These are phyloP conservation scores for Aphanomyces euteiches DNA, from an alignment of 352 stramenopile genomes.

Conservation along the genomic window DNA sequence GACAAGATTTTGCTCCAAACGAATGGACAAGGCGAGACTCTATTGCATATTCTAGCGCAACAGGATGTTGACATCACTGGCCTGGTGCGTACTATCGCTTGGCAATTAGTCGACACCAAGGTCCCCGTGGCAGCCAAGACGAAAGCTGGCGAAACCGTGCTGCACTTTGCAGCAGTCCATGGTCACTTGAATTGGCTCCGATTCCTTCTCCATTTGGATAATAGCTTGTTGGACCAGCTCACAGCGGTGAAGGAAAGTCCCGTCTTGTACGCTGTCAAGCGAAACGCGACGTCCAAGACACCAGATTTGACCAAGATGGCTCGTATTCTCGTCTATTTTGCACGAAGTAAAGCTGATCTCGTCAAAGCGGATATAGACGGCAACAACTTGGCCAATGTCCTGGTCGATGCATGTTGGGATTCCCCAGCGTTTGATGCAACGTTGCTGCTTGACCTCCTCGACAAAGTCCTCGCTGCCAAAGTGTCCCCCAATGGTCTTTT, in stretches of 20 bases:
- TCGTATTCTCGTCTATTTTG: conserved; percentile 16
- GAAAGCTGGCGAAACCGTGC: conserved; percentile 41
- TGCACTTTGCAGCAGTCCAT: conserved; percentile 56
- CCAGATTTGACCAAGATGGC: not conserved
- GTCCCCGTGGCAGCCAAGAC: conserved; percentile 38
- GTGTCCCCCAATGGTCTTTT: conserved; percentile 18
- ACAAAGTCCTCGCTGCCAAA: not conserved
- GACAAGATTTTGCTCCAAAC: conserved; percentile 40
- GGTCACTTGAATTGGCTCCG: conserved; percentile 63
- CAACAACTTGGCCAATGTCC: not conserved
- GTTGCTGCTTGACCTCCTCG: not conserved
- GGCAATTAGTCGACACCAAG: conserved; percentile 58
- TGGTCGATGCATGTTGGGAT: not conserved
- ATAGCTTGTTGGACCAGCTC: conserved; percentile 39
- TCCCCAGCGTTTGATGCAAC: not conserved
- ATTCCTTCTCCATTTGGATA: conserved; percentile 63
- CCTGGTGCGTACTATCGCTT: conserved; percentile 56
- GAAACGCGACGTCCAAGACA: not conserved
- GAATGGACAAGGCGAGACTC: conserved; percentile 48
- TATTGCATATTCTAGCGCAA: conserved; percentile 61
- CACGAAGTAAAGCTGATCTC: conserved; percentile 35
- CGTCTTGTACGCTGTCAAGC: conserved; percentile 50
- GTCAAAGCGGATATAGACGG: conserved; percentile 30
- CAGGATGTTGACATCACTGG: conserved; percentile 54
- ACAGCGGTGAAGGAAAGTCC: conserved; percentile 52